Evolutionary conservation across 2,329 filamentous ascomycete species (phyloP).

Genomic region (Coniochaeta sp.): DNA sequence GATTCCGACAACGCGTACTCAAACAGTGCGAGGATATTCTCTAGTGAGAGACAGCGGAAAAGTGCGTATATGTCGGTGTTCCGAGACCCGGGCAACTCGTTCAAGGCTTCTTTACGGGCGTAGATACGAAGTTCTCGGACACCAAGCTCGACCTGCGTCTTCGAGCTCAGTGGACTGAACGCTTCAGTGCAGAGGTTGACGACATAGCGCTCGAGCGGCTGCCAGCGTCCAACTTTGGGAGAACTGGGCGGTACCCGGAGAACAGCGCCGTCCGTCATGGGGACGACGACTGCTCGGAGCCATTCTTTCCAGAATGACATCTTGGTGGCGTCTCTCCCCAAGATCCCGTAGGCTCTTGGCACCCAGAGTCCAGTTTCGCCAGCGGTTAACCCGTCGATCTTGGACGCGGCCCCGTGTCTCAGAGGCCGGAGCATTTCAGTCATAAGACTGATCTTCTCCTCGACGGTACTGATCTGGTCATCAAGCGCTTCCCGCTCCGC

Average conservation of each 20-base stretch:
- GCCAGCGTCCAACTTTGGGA: constrained; percentile 87
- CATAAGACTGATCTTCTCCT: constrained; percentile 97
- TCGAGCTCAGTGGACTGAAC: constrained; percentile 82
- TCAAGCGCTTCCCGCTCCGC: constrained; percentile 76
- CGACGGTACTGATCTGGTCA: constrained; percentile 89
- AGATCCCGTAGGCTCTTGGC: constrained; percentile 84
- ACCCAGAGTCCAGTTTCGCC: constrained; percentile 96
- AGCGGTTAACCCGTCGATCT: constrained; percentile 92
- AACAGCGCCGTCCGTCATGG: constrained; percentile 85
- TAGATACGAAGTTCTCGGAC: constrained; percentile 87
- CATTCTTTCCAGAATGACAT: constrained; percentile 98
- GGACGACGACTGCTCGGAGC: constrained; percentile 87
- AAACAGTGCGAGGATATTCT: constrained; percentile 86
- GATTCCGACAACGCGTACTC: constrained; percentile 92
- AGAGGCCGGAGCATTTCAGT: constrained; percentile 89
- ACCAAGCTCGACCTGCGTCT: constrained; percentile 89
- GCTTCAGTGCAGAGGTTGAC: constrained; percentile 96
- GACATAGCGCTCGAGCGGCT: constrained; percentile 92
- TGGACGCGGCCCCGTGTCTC: constrained; percentile 87
- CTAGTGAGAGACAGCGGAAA: constrained; percentile 82
- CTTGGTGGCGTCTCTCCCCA: constrained; percentile 76
- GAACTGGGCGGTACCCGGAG: constrained; percentile 81
- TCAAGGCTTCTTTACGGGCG: constrained; percentile 83
- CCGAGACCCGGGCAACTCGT: constrained; percentile 87
- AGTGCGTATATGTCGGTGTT: constrained; percentile 89